Conservation (phyloP, 495 filamentous ascomycete genomes). For the Penicillium robsamsonii region DNA sequence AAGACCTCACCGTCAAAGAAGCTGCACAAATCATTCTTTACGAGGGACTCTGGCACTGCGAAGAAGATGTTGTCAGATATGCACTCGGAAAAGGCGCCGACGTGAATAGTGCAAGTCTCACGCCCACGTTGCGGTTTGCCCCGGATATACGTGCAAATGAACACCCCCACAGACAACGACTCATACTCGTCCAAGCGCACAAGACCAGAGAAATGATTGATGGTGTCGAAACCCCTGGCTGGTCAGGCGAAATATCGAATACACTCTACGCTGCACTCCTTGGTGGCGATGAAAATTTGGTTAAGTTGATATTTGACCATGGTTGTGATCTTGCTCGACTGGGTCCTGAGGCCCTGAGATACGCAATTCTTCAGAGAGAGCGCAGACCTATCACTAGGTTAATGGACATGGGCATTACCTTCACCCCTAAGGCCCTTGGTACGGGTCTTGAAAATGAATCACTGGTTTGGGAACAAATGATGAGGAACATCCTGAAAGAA, state of each 20-base stretch:
- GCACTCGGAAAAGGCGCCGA: background rate
- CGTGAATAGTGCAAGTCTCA: background rate
- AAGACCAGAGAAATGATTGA: background rate
- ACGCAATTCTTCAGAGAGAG: background rate
- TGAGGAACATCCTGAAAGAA: background rate
- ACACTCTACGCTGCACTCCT: background rate
- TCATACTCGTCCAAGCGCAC: background rate
- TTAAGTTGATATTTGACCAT: background rate
- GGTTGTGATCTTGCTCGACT: background rate
- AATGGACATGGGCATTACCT: background rate
- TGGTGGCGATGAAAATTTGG: background rate
- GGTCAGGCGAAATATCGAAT: background rate
- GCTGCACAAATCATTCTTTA: background rate
- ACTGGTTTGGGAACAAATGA: too few relatives aligned
- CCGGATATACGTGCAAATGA: background rate
- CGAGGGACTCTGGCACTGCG: background rate
- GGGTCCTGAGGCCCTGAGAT: background rate
- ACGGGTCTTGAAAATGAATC: too few relatives aligned
- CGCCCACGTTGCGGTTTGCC: background rate
- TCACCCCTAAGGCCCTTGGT: background rate
- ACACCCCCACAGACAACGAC: background rate
- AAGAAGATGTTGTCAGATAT: background rate
- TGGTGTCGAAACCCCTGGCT: background rate
- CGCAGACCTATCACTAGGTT: background rate
- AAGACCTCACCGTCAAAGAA: background rate